Evolutionary conservation across 1,284 basidiomycete genomes (phyloP).

Genomic region (Neotropicomus parvogracilis): DNA sequence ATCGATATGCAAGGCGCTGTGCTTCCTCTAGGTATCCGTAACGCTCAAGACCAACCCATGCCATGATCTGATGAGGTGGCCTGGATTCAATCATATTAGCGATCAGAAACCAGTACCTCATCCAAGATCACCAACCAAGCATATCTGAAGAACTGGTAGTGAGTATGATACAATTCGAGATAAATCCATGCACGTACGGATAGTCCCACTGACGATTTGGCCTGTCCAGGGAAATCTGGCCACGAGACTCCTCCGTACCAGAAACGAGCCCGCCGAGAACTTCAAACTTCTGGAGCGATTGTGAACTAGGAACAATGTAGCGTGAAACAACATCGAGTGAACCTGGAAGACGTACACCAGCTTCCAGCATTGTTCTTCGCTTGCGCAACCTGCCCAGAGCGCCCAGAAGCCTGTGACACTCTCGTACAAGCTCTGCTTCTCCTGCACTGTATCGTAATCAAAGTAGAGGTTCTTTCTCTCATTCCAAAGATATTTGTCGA

Average conservation of each 20-base stretch:
- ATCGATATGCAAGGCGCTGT: slow-evolving; percentile 90
- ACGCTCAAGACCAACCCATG: slow-evolving; percentile 95
- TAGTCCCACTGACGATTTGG: slow-evolving; percentile 99
- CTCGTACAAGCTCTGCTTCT: slow-evolving; percentile 92
- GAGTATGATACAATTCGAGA: slow-evolving; percentile 16
- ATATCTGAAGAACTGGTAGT: slow-evolving; percentile 42
- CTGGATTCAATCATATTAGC: slow-evolving; percentile 37
- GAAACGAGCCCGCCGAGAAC: slow-evolving; percentile 94
- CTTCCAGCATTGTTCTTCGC: slow-evolving; percentile 89
- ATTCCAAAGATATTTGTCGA: slow-evolving; percentile 97
- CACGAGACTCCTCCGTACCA: slow-evolving; percentile 94
- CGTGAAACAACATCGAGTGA: slow-evolving; percentile 8
- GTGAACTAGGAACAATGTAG: slow-evolving; percentile 47
- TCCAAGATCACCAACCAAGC: slow-evolving; percentile 46
- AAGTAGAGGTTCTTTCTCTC: slow-evolving; percentile 93
- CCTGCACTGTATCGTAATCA: slow-evolving; percentile 90
- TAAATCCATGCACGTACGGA: slow-evolving; percentile 51
- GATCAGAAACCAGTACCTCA: background rate
- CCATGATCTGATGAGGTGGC: slow-evolving; percentile 97
- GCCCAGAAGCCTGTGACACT: slow-evolving; percentile 95
- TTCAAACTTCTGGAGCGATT: slow-evolving; percentile 93
- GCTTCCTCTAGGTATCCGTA: slow-evolving; percentile 96
- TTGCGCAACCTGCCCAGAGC: slow-evolving; percentile 95
- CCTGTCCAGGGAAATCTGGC: slow-evolving; percentile 90
- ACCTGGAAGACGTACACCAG: slow-evolving; percentile 66